Evolutionary conservation across 495 filamentous ascomycete genomes (phyloP).

Genomic region (Hypoxylon lenormandii): DNA sequence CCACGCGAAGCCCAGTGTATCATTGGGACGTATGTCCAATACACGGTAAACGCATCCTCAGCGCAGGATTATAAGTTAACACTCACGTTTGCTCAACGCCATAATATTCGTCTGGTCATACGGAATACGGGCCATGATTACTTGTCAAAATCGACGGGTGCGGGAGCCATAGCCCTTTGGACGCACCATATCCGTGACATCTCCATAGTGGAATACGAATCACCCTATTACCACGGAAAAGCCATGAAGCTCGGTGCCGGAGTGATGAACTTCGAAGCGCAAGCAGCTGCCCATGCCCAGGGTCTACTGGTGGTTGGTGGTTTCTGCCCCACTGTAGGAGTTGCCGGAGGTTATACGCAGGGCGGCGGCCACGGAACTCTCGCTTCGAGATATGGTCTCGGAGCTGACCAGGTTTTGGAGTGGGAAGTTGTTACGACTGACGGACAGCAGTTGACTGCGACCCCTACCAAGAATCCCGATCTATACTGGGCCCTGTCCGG

Average conservation of each 20-base stretch:
- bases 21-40: constrained; percentile 68
- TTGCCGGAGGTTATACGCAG: constrained; percentile 64
- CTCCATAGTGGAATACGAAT: constrained; percentile 48
- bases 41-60: constrained; percentile 62
- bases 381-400: constrained; percentile 66
- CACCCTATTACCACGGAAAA: constrained; percentile 52
- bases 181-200: constrained; percentile 63
- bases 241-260: constrained; percentile 71
- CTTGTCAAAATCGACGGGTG: constrained; percentile 57
- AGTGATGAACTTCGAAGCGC: constrained; percentile 66
- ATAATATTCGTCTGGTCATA: constrained; percentile 61
- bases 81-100: constrained; percentile 59
- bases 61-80: constrained; percentile 55
- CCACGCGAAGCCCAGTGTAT: constrained; percentile 58
- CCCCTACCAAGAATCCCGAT: constrained; percentile 59
- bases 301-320: constrained; percentile 66
- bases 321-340: constrained; percentile 63
- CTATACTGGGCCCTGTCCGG: constrained; percentile 72
- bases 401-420: constrained; percentile 69
- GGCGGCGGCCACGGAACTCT: constrained; percentile 72
- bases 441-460: constrained; percentile 61
- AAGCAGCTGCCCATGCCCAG: constrained; percentile 57
- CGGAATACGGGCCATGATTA: constrained; percentile 62
- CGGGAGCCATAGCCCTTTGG: constrained; percentile 63
- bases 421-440: constrained; percentile 67